Percentiles rank a stretch among this genome's conserved stretches.
phyloP scores from a whole-genome alignment of 2,329 filamentous ascomycete genomes.

The Teratosphaeria gauchensis region DNA sequence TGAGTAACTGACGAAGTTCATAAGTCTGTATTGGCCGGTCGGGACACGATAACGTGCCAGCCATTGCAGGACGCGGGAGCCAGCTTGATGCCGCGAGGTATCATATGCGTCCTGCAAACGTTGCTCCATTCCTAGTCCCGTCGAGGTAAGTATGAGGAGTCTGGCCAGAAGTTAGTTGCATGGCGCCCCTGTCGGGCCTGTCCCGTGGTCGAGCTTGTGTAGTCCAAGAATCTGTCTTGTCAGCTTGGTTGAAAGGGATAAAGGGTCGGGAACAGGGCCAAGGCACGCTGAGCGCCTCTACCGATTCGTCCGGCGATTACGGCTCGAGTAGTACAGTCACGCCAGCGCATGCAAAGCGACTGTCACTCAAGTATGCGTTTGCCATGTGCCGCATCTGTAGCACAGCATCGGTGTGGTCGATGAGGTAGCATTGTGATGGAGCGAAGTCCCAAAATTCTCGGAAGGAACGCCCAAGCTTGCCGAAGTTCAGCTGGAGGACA shows the following conservation, averaged over 20 bases:
- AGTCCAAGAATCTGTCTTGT: neutral
- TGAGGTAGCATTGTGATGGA: neutral
- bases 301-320: neutral
- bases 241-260: neutral
- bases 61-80: slow-evolving; percentile 4
- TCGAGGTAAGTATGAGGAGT: neutral
- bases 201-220: neutral
- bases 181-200: neutral
- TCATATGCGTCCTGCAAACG: slow-evolving; percentile 5
- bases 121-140: neutral
- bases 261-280: neutral
- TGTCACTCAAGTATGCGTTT: neutral
- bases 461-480: neutral
- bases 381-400: neutral
- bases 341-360: neutral
- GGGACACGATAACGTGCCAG: slow-evolving; percentile 8
- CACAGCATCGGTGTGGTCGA: neutral
- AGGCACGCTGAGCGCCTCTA: neutral
- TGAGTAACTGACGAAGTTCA: slow-evolving; percentile 9
- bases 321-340: neutral
- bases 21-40: slow-evolving; percentile 18
- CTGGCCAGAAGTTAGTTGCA: neutral
- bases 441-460: neutral
- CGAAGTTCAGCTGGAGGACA: neutral
- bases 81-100: slow-evolving; percentile 16